Conservation (phyloP, 2,329 filamentous ascomycete species). For the Pseudocercospora musae region DNA sequence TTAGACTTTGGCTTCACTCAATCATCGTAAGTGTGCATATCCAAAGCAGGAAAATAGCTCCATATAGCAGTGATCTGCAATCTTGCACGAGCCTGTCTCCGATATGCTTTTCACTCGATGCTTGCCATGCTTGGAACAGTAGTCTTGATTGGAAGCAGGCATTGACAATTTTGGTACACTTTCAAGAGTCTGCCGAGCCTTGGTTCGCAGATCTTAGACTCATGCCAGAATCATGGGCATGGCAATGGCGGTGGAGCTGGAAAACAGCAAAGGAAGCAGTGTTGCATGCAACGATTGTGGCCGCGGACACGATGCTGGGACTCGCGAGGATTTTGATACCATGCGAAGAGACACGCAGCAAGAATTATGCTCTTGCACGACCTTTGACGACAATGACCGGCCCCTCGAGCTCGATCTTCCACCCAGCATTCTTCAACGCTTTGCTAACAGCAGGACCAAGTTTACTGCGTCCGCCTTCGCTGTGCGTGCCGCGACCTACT, state of each 20-base stretch:
- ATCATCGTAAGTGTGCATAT: background rate
- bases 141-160: background rate
- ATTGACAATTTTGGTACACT: background rate
- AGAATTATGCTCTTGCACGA: background rate
- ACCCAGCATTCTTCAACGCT: slow-evolving; percentile 72
- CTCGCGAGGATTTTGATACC: background rate
- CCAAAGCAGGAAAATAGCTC: background rate
- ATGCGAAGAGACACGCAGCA: background rate
- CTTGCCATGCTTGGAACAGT: too few species aligned
- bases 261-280: background rate
- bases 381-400: slow-evolving; percentile 71
- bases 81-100: background rate
- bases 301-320: background rate
- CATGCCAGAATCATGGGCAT: background rate
- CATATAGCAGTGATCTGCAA: background rate
- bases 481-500: slow-evolving; percentile 78
- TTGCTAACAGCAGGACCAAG: slow-evolving; percentile 77
- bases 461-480: slow-evolving; percentile 68
- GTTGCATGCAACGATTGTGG: background rate
- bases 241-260: background rate
- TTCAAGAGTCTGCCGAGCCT: background rate
- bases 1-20: background rate
- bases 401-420: slow-evolving; percentile 71
- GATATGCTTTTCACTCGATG: background rate
- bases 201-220: background rate